Conservation (phyloP, 176 grass and related monocot genomes). For the Chrysopogon serrulatus region DNA sequence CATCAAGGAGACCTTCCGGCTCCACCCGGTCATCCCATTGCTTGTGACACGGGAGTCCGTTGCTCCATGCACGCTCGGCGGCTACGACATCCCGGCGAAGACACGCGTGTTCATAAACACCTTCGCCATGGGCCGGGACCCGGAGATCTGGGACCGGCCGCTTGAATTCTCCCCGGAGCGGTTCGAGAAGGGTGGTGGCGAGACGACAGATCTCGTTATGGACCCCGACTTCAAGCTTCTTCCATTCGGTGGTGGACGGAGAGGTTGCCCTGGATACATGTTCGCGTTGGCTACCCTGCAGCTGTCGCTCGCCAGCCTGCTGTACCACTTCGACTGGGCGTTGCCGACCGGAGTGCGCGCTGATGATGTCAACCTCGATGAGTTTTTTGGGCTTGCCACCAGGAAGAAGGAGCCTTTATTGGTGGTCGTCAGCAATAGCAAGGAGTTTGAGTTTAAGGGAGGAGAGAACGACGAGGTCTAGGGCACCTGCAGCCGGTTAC, state of each 20-base stretch:
- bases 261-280: conserved; percentile 43
- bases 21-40: conserved; percentile 35
- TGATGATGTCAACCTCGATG: conserved; percentile 41
- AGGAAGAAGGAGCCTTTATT: conserved; percentile 46
- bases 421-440: conserved; percentile 15
- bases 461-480: conserved; percentile 13
- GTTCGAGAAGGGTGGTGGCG: conserved; percentile 19
- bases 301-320: conserved; percentile 31
- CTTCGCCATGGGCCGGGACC: conserved; percentile 43
- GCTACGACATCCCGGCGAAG: conserved; percentile 44
- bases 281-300: conserved; percentile 45
- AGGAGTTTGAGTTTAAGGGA: conserved; percentile 31
- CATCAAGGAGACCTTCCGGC: conserved; percentile 47
- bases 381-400: conserved; percentile 42
- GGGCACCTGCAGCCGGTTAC: too few relatives aligned
- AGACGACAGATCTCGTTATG: conserved; percentile 32
- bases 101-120: conserved; percentile 50
- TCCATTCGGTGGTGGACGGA: conserved; percentile 45
- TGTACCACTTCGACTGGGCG: conserved; percentile 58
- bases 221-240: conserved; percentile 46
- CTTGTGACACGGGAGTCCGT: conserved; percentile 35
- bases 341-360: conserved; percentile 30
- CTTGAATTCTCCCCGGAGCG: conserved; percentile 41
- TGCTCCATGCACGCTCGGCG: conserved; percentile 21
- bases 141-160: conserved; percentile 40